phyloP scores from a whole-genome alignment of 495 filamentous ascomycete species.

The Neurospora intermedia region DNA sequence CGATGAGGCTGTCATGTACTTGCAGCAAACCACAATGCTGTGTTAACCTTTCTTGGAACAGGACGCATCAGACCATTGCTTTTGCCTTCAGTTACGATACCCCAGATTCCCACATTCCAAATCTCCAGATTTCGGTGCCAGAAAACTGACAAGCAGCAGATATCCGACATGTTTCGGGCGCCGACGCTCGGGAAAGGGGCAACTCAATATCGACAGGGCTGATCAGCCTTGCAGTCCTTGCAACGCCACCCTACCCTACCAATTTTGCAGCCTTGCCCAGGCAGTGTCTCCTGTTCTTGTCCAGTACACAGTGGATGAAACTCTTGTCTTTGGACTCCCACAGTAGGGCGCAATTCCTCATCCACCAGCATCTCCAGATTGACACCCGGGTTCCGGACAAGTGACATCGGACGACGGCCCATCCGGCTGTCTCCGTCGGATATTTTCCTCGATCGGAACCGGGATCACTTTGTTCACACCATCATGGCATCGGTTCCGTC shows the following conservation, averaged over 20 bases:
- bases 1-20: slow-evolving; percentile 19
- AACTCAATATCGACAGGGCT: neutral
- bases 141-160: neutral
- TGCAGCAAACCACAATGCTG: neutral
- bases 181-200: neutral
- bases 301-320: neutral
- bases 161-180: neutral
- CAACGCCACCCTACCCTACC: neutral
- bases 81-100: neutral
- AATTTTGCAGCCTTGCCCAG: neutral
- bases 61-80: neutral
- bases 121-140: neutral
- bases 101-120: neutral
- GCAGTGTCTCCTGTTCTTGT: neutral
- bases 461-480: neutral
- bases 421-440: neutral
- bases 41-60: neutral
- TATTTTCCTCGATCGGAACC: neutral
- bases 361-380: neutral
- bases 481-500: neutral
- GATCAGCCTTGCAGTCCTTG: neutral
- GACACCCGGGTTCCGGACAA: neutral
- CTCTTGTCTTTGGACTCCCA: neutral
- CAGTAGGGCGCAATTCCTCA: neutral
- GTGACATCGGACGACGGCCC: neutral